These are phyloP conservation scores for Ophiocordyceps camponoti-rufipedis DNA, from an alignment of 2,329 filamentous ascomycete species.

Conservation along the genomic window DNA sequence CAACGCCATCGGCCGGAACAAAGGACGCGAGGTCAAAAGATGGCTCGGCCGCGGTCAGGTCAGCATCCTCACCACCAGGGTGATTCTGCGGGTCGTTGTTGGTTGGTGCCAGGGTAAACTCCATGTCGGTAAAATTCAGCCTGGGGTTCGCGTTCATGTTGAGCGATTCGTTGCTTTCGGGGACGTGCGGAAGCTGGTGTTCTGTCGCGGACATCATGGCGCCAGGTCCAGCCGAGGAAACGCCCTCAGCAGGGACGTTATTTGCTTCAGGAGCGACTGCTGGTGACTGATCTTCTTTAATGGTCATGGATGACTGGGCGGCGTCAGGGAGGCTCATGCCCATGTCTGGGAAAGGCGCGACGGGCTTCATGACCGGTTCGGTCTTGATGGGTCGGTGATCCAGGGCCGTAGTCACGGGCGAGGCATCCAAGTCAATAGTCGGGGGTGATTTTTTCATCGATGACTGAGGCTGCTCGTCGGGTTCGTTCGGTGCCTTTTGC, in stretches of 20 bases:
- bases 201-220: conserved; percentile 11
- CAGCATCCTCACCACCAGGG: conserved; percentile 1
- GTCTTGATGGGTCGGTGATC: conserved; percentile 15
- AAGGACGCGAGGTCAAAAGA: conserved; percentile 29
- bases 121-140: conserved; percentile 36
- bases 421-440: conserved; percentile 18
- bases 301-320: conserved; percentile 3
- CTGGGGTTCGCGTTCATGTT: conserved; percentile 13
- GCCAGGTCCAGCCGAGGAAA: not conserved
- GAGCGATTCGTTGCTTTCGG: conserved; percentile 4
- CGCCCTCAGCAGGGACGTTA: conserved; percentile 9
- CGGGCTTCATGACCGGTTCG: conserved; percentile 19
- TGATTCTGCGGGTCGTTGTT: conserved; percentile 12
- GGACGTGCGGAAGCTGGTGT: conserved; percentile 6
- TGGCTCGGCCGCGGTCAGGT: conserved; percentile 12
- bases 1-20: conserved; percentile 14
- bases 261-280: not conserved
- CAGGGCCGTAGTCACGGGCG: conserved; percentile 8
- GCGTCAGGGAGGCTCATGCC: conserved; percentile 23
- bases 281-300: conserved; percentile 8
- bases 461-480: conserved; percentile 12
- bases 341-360: conserved; percentile 39
- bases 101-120: conserved; percentile 31
- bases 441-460: conserved; percentile 12
- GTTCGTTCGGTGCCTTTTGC: conserved; percentile 6